Conservation (phyloP, 1,284 basidiomycete genomes). For the Boletus nobilissimus region DNA sequence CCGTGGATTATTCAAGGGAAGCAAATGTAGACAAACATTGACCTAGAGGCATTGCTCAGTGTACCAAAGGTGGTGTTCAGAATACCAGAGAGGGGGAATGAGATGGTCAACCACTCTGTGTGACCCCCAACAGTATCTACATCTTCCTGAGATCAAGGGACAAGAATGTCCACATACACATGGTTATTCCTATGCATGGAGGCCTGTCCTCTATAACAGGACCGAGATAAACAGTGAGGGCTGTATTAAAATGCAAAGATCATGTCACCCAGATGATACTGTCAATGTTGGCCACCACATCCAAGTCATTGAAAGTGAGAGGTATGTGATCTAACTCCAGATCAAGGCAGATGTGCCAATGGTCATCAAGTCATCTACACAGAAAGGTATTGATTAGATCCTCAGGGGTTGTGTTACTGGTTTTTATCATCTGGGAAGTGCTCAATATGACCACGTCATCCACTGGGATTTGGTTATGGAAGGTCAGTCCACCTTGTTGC, state of each 20-base stretch:
- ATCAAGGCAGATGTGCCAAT: background rate
- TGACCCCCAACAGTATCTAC: background rate
- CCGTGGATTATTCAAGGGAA: constrained; percentile 10
- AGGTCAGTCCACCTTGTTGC: no score
- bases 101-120: constrained; percentile 8
- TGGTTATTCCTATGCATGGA: constrained; percentile 5
- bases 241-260: no score
- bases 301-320: background rate
- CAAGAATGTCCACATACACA: constrained; percentile 2
- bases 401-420: background rate
- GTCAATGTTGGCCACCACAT: background rate
- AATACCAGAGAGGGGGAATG: background rate
- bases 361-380: background rate
- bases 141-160: constrained; percentile 4
- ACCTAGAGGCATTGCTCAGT: background rate
- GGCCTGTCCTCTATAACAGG: background rate
- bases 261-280: background rate
- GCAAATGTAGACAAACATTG: background rate
- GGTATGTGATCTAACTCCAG: background rate
- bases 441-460: background rate
- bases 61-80: background rate
- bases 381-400: background rate
- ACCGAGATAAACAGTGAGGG: no score
- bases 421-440: background rate
- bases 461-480: background rate